These are phyloP conservation scores for Pyronema domesticum DNA, from an alignment of 495 filamentous ascomycete species.

Conservation along the genomic window DNA sequence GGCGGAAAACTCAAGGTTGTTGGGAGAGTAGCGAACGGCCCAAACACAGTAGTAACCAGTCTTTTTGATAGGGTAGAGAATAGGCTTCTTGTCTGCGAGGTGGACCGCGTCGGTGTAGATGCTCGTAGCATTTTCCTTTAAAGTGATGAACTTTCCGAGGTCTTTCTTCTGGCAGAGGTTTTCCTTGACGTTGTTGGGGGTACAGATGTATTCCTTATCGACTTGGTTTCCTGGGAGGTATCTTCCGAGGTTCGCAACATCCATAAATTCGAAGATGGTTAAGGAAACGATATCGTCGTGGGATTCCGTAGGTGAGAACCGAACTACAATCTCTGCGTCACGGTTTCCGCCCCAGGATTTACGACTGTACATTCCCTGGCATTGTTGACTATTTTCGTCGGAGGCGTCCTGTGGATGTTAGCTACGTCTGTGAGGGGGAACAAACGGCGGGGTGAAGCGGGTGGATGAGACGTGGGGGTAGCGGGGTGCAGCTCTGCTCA, in stretches of 20 bases:
- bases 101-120: slow-evolving; percentile 69
- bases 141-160: slow-evolving; percentile 71
- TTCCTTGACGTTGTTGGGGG: slow-evolving; percentile 43
- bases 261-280: slow-evolving; percentile 86
- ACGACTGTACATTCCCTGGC: slow-evolving; percentile 91
- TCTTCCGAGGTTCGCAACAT: slow-evolving; percentile 50
- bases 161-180: slow-evolving; percentile 54
- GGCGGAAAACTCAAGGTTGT: slow-evolving; percentile 46
- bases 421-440: no score
- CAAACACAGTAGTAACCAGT: slow-evolving; percentile 96
- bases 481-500: no score
- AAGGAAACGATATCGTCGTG: slow-evolving; percentile 61
- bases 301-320: slow-evolving; percentile 46
- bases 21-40: slow-evolving; percentile 46
- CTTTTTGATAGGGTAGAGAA: slow-evolving; percentile 65
- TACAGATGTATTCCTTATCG: slow-evolving; percentile 54
- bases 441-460: no score
- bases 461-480: no score
- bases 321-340: slow-evolving; percentile 75
- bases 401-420: slow-evolving; percentile 22
- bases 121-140: slow-evolving; percentile 47
- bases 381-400: slow-evolving; percentile 64
- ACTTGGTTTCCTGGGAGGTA: slow-evolving; percentile 20
- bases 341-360: slow-evolving; percentile 74
- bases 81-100: slow-evolving; percentile 51